A percentile compares a stretch with the other conserved stretches of the same genome.
phyloP scores from a whole-genome alignment of 106 monocot genomes.

The Alisma plantagoaquatica region DNA sequence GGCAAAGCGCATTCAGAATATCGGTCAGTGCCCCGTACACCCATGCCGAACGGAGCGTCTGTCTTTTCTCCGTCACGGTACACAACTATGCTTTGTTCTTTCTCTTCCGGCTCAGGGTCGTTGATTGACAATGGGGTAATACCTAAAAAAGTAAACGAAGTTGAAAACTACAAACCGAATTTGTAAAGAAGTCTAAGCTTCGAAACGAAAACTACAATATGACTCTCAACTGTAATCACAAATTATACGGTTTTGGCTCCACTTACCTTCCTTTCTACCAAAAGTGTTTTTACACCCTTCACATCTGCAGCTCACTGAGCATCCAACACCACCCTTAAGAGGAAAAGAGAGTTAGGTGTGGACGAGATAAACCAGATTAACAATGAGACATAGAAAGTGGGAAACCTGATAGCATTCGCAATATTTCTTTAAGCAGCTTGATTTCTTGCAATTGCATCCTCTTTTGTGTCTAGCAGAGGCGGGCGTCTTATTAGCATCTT shows the following conservation, averaged over 20 bases:
- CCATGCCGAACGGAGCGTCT: too few relatives aligned
- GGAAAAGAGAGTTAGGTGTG: not conserved
- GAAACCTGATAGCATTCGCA: constrained; percentile 95
- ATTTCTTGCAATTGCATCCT: constrained; percentile 95
- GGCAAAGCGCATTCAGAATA: too few relatives aligned
- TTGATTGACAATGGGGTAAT: too few relatives aligned
- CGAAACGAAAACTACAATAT: too few relatives aligned
- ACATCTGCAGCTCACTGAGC: constrained; percentile 71
- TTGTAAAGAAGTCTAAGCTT: too few relatives aligned
- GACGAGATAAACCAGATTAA: not conserved
- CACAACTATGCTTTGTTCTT: too few relatives aligned
- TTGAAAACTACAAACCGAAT: too few relatives aligned
- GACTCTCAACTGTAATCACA: constrained; percentile 11
- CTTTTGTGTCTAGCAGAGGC: constrained; percentile 90
- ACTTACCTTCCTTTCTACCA: constrained; percentile 66
- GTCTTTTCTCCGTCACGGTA: too few relatives aligned
- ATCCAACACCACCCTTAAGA: constrained; percentile 56
- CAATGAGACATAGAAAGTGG: not conserved
- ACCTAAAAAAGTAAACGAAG: too few relatives aligned
- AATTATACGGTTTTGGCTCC: not conserved
- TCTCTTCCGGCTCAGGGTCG: too few relatives aligned
- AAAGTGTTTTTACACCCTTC: constrained; percentile 72
- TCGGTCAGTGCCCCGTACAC: too few relatives aligned
- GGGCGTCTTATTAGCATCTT: constrained; percentile 78
- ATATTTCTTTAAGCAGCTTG: constrained; percentile 91